These are phyloP conservation scores for Blastobotrys elegans DNA, from an alignment of 1,139 yeast species.

Conservation along the genomic window DNA sequence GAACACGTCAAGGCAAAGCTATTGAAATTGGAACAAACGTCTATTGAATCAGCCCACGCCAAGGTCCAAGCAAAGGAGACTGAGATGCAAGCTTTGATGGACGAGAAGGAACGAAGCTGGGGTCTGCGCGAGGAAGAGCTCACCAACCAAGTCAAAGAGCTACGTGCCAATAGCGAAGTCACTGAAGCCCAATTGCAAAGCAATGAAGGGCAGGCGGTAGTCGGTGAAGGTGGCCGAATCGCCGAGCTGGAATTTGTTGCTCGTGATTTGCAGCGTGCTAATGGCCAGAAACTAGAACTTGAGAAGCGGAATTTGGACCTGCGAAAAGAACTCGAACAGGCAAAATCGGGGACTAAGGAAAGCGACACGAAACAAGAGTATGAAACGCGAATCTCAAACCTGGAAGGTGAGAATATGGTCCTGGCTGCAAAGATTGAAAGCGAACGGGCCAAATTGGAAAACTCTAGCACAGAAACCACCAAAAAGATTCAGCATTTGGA, in stretches of 20 bases:
- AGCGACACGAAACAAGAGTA: slow-evolving; percentile 44
- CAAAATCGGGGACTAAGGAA: slow-evolving; percentile 43
- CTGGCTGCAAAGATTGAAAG: slow-evolving; percentile 57
- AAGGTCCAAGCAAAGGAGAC: slow-evolving; percentile 36
- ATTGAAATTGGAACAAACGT: slow-evolving; percentile 44
- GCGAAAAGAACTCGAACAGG: slow-evolving; percentile 55
- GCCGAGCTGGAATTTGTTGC: slow-evolving; percentile 61
- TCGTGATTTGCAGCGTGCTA: slow-evolving; percentile 71
- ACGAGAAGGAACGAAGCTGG: slow-evolving; percentile 40
- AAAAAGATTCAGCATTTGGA: slow-evolving; percentile 38
- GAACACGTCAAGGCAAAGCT: slow-evolving; percentile 64
- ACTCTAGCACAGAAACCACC: slow-evolving; percentile 28
- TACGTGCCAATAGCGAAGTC: slow-evolving; percentile 31
- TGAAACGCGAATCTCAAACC: slow-evolving; percentile 26
- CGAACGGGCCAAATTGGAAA: slow-evolving; percentile 21
- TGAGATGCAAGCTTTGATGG: slow-evolving; percentile 38
- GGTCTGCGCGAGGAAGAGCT: slow-evolving; percentile 46
- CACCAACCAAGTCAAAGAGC: slow-evolving; percentile 33
- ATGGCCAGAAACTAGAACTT: slow-evolving; percentile 61
- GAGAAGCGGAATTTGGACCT: slow-evolving; percentile 76
- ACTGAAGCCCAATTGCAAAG: slow-evolving; percentile 28
- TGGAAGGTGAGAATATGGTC: slow-evolving; percentile 51
- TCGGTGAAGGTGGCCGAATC: slow-evolving; percentile 29
- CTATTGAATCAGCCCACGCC: slow-evolving; percentile 29
- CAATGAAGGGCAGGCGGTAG: slow-evolving; percentile 19